phyloP scores from a whole-genome alignment of 495 filamentous ascomycete species.

The Trypethelium eluteriae region DNA sequence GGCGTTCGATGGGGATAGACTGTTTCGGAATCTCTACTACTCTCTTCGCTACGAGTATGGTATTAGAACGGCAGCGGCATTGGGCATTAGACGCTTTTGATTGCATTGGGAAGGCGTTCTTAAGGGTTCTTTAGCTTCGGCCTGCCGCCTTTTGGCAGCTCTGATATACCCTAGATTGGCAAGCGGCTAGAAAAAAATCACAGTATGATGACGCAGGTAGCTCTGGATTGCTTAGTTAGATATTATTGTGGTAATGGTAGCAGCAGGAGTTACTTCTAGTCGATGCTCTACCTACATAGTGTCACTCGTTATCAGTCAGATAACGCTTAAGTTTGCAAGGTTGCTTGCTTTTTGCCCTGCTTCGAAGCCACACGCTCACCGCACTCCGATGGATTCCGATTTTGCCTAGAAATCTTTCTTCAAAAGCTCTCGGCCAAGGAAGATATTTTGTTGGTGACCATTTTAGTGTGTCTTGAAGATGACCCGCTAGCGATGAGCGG shows the following conservation, averaged over 20 bases:
- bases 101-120: background rate
- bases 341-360: background rate
- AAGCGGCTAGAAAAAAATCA: background rate
- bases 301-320: background rate
- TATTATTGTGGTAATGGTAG: too few species aligned
- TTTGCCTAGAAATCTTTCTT: background rate
- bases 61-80: background rate
- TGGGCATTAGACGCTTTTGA: background rate
- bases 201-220: background rate
- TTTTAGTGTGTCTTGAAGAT: background rate
- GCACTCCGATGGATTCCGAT: background rate
- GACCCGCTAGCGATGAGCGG: background rate
- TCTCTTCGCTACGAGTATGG: background rate
- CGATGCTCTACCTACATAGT: background rate
- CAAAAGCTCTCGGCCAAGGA: background rate
- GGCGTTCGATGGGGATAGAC: background rate
- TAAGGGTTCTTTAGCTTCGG: background rate
- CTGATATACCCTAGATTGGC: constrained; percentile 9
- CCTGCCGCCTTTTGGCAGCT: background rate
- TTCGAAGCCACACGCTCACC: background rate
- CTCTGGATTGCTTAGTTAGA: background rate
- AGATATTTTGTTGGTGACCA: background rate
- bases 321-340: background rate
- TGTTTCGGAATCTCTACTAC: background rate
- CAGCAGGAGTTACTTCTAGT: too few species aligned